Conservation (phyloP, 1,284 basidiomycete species). For the Malassezia sp. region DNA sequence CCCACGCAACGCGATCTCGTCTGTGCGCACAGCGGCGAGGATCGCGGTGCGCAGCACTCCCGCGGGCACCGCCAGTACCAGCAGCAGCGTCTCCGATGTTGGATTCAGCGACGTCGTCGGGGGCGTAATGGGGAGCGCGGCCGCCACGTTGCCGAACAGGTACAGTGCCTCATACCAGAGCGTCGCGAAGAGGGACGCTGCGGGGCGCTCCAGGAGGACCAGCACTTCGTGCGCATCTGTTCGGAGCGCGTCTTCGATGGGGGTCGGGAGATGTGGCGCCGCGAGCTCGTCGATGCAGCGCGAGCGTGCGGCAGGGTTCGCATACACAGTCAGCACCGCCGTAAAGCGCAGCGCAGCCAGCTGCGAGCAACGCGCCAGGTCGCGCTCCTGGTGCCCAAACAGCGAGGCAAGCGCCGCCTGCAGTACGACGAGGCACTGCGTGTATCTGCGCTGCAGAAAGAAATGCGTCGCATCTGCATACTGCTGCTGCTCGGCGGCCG, state of each 20-base stretch:
- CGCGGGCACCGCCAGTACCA: slow-evolving; percentile 22
- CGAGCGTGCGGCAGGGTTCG: neutral
- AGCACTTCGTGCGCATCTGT: neutral
- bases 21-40: slow-evolving; percentile 26
- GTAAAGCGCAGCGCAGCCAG: slow-evolving; percentile 11
- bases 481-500: neutral
- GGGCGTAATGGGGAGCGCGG: slow-evolving; percentile 5
- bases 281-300: slow-evolving; percentile 19
- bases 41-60: slow-evolving; percentile 26
- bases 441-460: slow-evolving; percentile 27
- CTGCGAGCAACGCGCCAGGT: slow-evolving; percentile 23
- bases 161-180: slow-evolving; percentile 29
- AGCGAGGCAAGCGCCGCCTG: slow-evolving; percentile 19
- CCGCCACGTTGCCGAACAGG: slow-evolving; percentile 16
- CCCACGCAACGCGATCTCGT: slow-evolving; percentile 11
- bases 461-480: slow-evolving; percentile 19
- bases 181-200: slow-evolving; percentile 15
- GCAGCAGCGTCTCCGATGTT: slow-evolving; percentile 17
- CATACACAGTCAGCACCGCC: slow-evolving; percentile 1
- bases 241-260: neutral
- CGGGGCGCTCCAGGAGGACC: neutral
- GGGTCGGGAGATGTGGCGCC: neutral
- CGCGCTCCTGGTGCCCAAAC: slow-evolving; percentile 18
- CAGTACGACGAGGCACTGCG: slow-evolving; percentile 18
- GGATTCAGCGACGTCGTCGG: slow-evolving; percentile 22